Evolutionary conservation across 495 filamentous ascomycete genomes (phyloP), one percentile per base, ranked within the genome.

Genomic region (Daldinia decipiens): DNA sequence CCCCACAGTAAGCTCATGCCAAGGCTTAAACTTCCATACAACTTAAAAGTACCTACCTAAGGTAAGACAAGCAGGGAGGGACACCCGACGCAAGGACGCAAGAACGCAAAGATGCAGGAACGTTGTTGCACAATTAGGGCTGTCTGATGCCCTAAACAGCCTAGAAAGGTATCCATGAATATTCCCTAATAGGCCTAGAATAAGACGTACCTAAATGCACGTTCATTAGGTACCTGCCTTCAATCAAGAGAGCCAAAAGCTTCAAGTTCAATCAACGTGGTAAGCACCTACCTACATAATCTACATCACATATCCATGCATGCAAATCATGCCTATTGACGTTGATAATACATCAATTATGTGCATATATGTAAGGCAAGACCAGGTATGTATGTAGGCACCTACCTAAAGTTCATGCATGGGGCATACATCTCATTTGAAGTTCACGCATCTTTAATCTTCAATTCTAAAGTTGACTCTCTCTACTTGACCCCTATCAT

Each of bases 41-140:
- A n/a, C n/a, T n/a, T n/a, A n/a, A n/a, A 26, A 39, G 52, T 32
- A 27, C 27, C 27, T 27, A 27, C 13, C 13, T 13, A 29, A 56
- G 40, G 65, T 68, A 38, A 68, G 36, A 62, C 65, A 68, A 52
- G 6, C 21, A 27, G 26, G 27, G 26, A 39, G 17, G 31, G 36
- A 19, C 8, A 50, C 38, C 9, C 2, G 50, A 57, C 39, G 57
- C 52, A 51, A 43, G 31, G 57, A 68, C 31, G 65, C 52, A 57
- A 43, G 39, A 50, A 68, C 31, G 53, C 59, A 57, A 43, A 32
- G 50, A 68, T 26, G 53, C 66, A 58, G 66, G 60, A 58, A 68
- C 66, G 53, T 29, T 59, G 66, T 63, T 15, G 59, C 43, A 62
- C 59, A 68, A 45, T 58, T 62, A 68, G 66, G 66, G 59, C 66